Evolutionary conservation across 2,329 filamentous ascomycete species (phyloP), one percentile per base, ranked within the genome.

Genomic region (Phaeosphaeriaceae sp.): DNA sequence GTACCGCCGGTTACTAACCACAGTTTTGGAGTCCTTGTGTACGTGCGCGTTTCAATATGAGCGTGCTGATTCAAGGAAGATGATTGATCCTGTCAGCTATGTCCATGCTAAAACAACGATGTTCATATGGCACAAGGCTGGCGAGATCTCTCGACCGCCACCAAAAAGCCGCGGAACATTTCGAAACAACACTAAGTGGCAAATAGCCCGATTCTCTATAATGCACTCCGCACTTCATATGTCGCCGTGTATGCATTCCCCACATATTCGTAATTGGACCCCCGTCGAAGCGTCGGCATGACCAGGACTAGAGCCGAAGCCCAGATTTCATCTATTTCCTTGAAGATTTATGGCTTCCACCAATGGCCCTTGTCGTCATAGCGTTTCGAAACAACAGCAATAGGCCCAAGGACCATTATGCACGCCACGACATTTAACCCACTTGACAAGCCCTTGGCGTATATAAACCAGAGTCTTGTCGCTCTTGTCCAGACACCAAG

Each of bases 401-500:
- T 44, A 44, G 31, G 13, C n/a, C n/a, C 21, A 33, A 11, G 36
- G n/a, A 24, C 22, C 21, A 25, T 27, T 19, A 36, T 44, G 22
- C 21, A 44, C 17, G 21, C 21, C 22, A 42, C 9, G 49, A 27
- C 2, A 13, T 40, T 57, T 55, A 56, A 20, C 19, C 13, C 53
- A 54, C 58, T 56, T 21, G 48, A 54, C 50, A 60, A 54, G 61
- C 53, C 48, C 62, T 63, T 54, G 50, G 56, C 53, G 36, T 58
- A 66, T 63, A 66, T 62, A 68, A 57, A 51, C 47, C 33, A 20
- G 52, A 50, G 52, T 57, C 60, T 65, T 63, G 55, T 31, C 42
- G 42, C 53, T 42, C 22, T 51, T 31, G 64, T 58, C 36, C 54
- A 54, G n/a, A 27, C 53, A 40, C 52, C 51, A 58, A 55, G 56